Base-by-base conservation (phyloP, 371 early-diverging fungal genomes). In the Mortierella polycephala region DNA sequence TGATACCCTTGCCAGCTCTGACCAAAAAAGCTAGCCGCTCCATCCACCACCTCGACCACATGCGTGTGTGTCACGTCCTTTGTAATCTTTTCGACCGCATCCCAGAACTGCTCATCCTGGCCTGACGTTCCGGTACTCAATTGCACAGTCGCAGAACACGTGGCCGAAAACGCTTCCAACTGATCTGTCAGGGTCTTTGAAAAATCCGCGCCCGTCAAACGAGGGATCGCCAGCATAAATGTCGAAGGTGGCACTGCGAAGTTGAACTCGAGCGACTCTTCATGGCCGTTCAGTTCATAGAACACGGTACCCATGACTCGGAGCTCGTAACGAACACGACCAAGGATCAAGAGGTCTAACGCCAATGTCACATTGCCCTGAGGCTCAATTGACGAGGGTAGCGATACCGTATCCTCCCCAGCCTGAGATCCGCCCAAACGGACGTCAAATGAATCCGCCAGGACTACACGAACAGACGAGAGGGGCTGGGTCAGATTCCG, bases 11-110 rank as follows among this genome's bases (percentile, higher is more conserved):
- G 86, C 47, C 88, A 83, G 47, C 86, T 87, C 60, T 85, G 83
- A 39, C 90, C 93, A 81, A 91, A 92, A 14, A 94, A 83, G 2
- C 92, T 91, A 7, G 89, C 92, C 0, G 92, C 93, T 11, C 89
- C 89, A 30, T 88, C 87, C 37, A 93, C 88, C 10, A 86, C 85
- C 70, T 93, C 93, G 5, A 94, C 93, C 10, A 91, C 85, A 60
- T 86, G 86, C 0, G 89, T 75, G 2, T 86, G 85, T 5, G 85
- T 86, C 2, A 81, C 75, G 7, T 71, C 62, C 52, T 67, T 59
- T 0, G 88, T 85, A 12, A 91, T 79, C 54, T 70, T 71, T 49
- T 85, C 84, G n/a, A 90, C 76, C 7, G 86, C 85, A 18, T 77
- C 69, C 64, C 84, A 81, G 54, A 89, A 85, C 16, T 83, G 83